phyloP scores from a whole-genome alignment of 192 early-diverging fungal species.

The Gamsiella multidivaricata region DNA sequence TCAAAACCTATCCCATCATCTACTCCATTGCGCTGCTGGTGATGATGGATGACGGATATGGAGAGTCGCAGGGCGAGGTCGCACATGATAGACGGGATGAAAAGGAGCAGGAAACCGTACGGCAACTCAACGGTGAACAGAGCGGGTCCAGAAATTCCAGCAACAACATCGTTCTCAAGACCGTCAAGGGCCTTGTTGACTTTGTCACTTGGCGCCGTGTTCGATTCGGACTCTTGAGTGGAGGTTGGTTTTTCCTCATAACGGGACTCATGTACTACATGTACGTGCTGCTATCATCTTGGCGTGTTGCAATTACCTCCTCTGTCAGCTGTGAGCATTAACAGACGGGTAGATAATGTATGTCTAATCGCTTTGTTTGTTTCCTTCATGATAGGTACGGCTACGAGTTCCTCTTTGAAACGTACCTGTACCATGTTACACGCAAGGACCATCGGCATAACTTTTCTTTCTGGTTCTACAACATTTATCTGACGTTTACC shows the following conservation, averaged over 20 bases:
- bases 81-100: neutral
- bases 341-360: no score
- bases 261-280: constrained; percentile 76
- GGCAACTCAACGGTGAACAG: neutral
- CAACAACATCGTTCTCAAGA: constrained; percentile 11
- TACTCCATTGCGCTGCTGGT: constrained; percentile 88
- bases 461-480: constrained; percentile 97
- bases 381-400: constrained; percentile 71
- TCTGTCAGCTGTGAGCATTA: no score
- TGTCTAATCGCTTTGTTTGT: neutral
- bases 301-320: no score
- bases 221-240: constrained; percentile 72
- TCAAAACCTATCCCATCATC: constrained; percentile 98
- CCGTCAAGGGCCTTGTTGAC: constrained; percentile 17
- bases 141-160: neutral
- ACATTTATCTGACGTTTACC: constrained; percentile 85
- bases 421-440: constrained; percentile 93
- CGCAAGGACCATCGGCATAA: constrained; percentile 99
- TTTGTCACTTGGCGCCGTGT: constrained; percentile 69
- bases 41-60: constrained; percentile 63
- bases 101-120: constrained; percentile 23
- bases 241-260: constrained; percentile 68
- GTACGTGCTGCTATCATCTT: constrained; percentile 53
- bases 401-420: constrained; percentile 87
- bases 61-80: constrained; percentile 4